These are phyloP conservation scores for Sarocladiaceae sp. DNA, from an alignment of 2,329 filamentous ascomycete genomes.

Conservation along the genomic window DNA sequence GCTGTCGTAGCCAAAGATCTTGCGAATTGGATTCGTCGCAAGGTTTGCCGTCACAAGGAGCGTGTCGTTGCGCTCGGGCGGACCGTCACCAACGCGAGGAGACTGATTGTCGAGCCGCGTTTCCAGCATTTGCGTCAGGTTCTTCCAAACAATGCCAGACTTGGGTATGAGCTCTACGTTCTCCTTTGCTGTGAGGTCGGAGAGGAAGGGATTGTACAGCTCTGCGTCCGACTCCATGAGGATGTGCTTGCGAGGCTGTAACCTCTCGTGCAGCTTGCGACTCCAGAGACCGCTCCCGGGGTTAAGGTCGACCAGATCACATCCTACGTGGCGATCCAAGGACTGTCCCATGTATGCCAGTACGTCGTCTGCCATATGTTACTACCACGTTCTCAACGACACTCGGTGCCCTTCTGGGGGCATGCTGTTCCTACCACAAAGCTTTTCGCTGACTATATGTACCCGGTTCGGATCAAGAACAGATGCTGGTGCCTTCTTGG, in stretches of 20 bases:
- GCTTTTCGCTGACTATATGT: constrained; percentile 44
- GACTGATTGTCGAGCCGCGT: constrained; percentile 50
- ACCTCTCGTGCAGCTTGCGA: constrained; percentile 61
- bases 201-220: constrained; percentile 55
- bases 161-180: constrained; percentile 46
- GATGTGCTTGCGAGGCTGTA: constrained; percentile 76
- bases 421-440: constrained; percentile 37
- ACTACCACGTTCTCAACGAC: background rate
- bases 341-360: constrained; percentile 62
- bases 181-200: constrained; percentile 44
- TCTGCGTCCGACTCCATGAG: constrained; percentile 66
- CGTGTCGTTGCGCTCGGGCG: constrained; percentile 56
- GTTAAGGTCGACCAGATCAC: constrained; percentile 82
- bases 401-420: background rate
- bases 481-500: background rate
- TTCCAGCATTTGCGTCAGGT: constrained; percentile 48
- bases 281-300: constrained; percentile 79
- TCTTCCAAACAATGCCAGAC: constrained; percentile 53
- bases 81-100: constrained; percentile 21
- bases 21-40: constrained; percentile 43
- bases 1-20: constrained; percentile 47
- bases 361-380: constrained; percentile 55
- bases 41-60: constrained; percentile 69
- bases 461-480: constrained; percentile 26
- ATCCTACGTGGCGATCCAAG: constrained; percentile 64